Percentiles rank a stretch among this genome's conserved stretches.
These are phyloP conservation scores for Phellopilus nigrolimitatus DNA, from an alignment of 1,284 basidiomycete species.

Conservation along the genomic window DNA sequence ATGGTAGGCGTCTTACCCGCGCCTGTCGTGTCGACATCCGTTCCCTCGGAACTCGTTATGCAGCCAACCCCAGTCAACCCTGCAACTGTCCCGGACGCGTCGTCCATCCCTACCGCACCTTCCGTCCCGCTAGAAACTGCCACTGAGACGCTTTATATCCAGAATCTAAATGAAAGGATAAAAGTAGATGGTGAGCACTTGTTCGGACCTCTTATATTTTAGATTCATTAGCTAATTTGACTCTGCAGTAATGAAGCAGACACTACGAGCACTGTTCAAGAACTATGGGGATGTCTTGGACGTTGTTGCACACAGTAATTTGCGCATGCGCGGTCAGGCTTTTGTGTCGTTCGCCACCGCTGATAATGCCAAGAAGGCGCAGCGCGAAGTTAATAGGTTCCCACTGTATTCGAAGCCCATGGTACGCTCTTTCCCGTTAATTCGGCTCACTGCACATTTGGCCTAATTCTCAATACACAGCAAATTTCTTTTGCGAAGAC, in stretches of 20 bases:
- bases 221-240: conserved; percentile 12
- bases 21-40: conserved; percentile 5
- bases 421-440: conserved; percentile 42
- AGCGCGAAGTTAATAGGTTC: conserved; percentile 90
- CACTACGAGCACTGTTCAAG: conserved; percentile 86
- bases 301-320: conserved; percentile 87
- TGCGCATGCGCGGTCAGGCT: conserved; percentile 97
- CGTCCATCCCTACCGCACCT: conserved; percentile 25
- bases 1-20: conserved; percentile 9
- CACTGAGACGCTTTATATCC: conserved; percentile 91
- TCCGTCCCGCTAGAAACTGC: conserved; percentile 35
- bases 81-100: conserved; percentile 28
- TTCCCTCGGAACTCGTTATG: conserved; percentile 13
- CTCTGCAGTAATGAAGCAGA: conserved; percentile 76
- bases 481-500: conserved; percentile 92
- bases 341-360: conserved; percentile 88
- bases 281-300: conserved; percentile 89
- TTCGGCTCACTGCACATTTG: background rate
- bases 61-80: conserved; percentile 26
- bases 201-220: conserved; percentile 5
- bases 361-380: conserved; percentile 80
- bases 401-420: conserved; percentile 96
- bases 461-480: conserved; percentile 37
- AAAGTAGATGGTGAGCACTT: conserved; percentile 66
- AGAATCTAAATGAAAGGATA: conserved; percentile 97